Conservation (phyloP, 192 early-diverging fungal species). For the Phycomyces nitens region DNA sequence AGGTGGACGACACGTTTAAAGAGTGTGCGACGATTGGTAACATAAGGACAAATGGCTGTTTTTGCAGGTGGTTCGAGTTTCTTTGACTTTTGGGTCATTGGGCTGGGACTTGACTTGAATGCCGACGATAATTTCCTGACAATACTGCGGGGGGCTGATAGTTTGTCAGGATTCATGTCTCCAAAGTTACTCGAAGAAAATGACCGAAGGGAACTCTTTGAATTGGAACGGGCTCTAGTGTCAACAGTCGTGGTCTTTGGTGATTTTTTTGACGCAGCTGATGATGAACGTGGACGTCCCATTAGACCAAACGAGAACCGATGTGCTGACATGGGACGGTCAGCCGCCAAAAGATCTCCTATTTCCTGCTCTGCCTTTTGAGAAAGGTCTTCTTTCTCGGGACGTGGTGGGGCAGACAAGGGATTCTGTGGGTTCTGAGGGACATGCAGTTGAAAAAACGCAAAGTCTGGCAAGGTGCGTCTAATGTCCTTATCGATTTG, state of each 20-base stretch:
- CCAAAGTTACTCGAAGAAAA: constrained; percentile 17
- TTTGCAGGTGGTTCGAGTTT: constrained; percentile 11
- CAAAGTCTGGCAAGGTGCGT: constrained; percentile 70
- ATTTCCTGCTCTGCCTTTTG: background rate
- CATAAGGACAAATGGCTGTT: constrained; percentile 39
- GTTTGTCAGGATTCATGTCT: constrained; percentile 10
- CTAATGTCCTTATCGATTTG: constrained; percentile 78
- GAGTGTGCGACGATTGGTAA: constrained; percentile 49
- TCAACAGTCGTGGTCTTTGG: constrained; percentile 18
- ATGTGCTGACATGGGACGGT: background rate
- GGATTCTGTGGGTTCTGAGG: constrained; percentile 49
- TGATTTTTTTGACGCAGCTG: constrained; percentile 30
- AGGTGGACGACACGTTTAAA: constrained; percentile 65
- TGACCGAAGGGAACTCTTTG: constrained; percentile 25
- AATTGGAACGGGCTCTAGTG: constrained; percentile 28
- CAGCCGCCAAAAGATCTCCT: background rate
- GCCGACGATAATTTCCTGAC: constrained; percentile 31
- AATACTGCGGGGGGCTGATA: constrained; percentile 23
- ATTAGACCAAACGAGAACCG: constrained; percentile 30
- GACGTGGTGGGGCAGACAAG: constrained; percentile 31
- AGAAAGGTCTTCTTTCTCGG: constrained; percentile 8
- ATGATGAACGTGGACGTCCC: constrained; percentile 25
- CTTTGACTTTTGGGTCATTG: constrained; percentile 23
- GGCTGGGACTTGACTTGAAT: constrained; percentile 21
- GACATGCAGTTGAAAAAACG: constrained; percentile 69